These are phyloP conservation scores for Sparassis latifolia DNA, from an alignment of 1,284 basidiomycete species.

Conservation along the genomic window DNA sequence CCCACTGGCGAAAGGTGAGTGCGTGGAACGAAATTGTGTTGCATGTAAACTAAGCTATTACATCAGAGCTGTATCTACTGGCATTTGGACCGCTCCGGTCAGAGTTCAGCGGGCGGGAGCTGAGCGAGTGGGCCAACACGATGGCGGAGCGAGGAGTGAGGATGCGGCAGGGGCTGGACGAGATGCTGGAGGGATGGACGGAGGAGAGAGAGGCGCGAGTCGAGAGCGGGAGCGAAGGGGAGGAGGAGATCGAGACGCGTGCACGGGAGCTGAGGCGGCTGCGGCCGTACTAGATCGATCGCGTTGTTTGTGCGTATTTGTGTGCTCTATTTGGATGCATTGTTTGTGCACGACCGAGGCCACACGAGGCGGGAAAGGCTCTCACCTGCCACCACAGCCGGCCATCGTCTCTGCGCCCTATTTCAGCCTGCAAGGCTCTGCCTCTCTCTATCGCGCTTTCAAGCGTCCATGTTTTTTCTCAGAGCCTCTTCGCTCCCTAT, in stretches of 20 bases:
- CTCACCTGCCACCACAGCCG: constrained; percentile 2
- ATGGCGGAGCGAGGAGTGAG: constrained; percentile 83
- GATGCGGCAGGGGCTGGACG: constrained; percentile 61
- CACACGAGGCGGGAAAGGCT: constrained; percentile 1
- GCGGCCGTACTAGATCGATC: constrained; percentile 46
- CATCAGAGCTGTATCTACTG: constrained; percentile 76
- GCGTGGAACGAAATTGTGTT: constrained; percentile 2
- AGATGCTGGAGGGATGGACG: constrained; percentile 42
- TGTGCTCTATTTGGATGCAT: constrained; percentile 3
- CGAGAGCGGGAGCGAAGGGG: constrained; percentile 25
- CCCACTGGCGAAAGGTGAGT: constrained; percentile 82
- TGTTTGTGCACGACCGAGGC: constrained; percentile 3
- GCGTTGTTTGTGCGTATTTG: constrained; percentile 12
- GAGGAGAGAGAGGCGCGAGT: constrained; percentile 21
- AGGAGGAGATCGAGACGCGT: constrained; percentile 55
- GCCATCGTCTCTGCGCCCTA: constrained; percentile 4
- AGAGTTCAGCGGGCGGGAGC: constrained; percentile 62
- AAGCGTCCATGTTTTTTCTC: constrained; percentile 15
- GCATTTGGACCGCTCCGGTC: constrained; percentile 74
- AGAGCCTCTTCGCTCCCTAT: constrained; percentile 15
- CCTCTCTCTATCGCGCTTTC: constrained; percentile 15
- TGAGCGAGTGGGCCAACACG: constrained; percentile 63
- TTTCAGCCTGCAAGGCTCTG: constrained; percentile 6
- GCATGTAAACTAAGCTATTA: constrained; percentile 4
- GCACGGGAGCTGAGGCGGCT: constrained; percentile 54